Base-by-base conservation (phyloP, 2,329 filamentous ascomycete species). In the Drechmeria coniospora region DNA sequence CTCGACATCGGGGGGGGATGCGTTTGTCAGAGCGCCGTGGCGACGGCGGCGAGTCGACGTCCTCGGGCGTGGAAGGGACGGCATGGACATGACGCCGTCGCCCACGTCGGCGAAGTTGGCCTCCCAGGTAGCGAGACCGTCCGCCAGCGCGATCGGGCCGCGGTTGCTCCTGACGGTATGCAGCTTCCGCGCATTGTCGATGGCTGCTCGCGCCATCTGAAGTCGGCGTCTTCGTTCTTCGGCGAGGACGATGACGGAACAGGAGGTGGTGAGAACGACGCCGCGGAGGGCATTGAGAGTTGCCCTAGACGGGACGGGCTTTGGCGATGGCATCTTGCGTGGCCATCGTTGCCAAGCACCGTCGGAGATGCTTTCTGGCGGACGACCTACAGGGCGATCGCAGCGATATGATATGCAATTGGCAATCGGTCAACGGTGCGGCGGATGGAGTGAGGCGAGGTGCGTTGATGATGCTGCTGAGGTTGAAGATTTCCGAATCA, bases 221-320 rank as follows among this genome's bases (percentile, higher is more conserved):
- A 70, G 61, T 15, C 65, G 60, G 32, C 64, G 62, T 33, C 66
- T 58, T 26, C 65, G 63, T 45, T 72, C 67, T 46, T 72, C 66
- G 32, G 67, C 55, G 30, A 72, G 50, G 15, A 67, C 44, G 27
- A 61, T 57, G 30, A 71, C 55, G 23, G 65, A 69, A 41, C 65
- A 71, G 7, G 66, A 68, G 2, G 66, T 70, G 27, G 66, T 67
- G 11, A 72, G 47, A 30, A 67, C 57, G 32, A 70, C 56, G 36
- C 65, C 61, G 34, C 65, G 63, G 20, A 72, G 60, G 32, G 65
- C 60, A 45, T 64, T 60, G 36, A 71, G 55, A 32, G 61, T 64
- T 33, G 62, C 61, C 49, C 64, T 63, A 21, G 67, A 69, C 26
- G 65, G 65, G 31, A 65, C 58, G 32, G 61, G 61, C 32, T 59